Percentiles rank a stretch among this genome's conserved stretches.
Evolutionary conservation across 805 yeast species (phyloP).

Genomic region (Middelhovenomyces tepae): DNA sequence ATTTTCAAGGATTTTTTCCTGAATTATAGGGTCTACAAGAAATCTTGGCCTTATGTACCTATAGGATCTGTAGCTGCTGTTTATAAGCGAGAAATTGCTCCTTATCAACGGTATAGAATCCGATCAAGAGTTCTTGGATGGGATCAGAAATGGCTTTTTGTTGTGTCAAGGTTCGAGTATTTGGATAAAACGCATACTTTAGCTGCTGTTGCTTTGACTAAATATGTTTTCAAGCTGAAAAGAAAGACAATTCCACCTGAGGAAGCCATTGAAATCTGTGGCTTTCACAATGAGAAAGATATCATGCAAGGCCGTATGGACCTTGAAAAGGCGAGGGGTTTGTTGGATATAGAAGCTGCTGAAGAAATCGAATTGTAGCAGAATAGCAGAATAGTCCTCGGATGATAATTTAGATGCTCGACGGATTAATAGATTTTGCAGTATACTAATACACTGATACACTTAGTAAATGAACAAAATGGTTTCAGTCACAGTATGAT

Average conservation of each 20-base stretch:
- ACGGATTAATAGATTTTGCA: too few species aligned
- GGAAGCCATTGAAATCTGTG: slow-evolving; percentile 48
- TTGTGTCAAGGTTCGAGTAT: slow-evolving; percentile 52
- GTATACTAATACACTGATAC: too few species aligned
- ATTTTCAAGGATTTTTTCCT: slow-evolving; percentile 50
- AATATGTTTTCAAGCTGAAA: slow-evolving; percentile 73
- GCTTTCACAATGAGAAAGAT: slow-evolving; percentile 41
- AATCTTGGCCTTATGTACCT: slow-evolving; percentile 54
- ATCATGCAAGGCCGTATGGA: slow-evolving; percentile 19
- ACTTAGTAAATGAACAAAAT: too few species aligned
- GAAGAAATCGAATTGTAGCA: slow-evolving; percentile 10
- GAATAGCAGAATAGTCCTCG: too few species aligned
- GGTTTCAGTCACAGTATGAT: too few species aligned
- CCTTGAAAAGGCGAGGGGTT: slow-evolving; percentile 18
- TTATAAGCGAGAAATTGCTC: slow-evolving; percentile 65
- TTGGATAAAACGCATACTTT: slow-evolving; percentile 27
- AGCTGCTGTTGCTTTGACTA: slow-evolving; percentile 59
- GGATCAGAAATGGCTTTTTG: slow-evolving; percentile 82
- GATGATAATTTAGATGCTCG: too few species aligned
- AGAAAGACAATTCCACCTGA: slow-evolving; percentile 65
- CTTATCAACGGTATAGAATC: slow-evolving; percentile 51
- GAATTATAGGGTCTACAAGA: slow-evolving; percentile 29
- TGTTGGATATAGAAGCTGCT: slow-evolving; percentile 17
- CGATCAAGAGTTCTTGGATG: slow-evolving; percentile 60
- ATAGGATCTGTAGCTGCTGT: slow-evolving; percentile 62